Percentiles rank a stretch among this genome's conserved stretches.
Conservation (phyloP, 352 stramenopile species). For the Pythium brassicae region DNA sequence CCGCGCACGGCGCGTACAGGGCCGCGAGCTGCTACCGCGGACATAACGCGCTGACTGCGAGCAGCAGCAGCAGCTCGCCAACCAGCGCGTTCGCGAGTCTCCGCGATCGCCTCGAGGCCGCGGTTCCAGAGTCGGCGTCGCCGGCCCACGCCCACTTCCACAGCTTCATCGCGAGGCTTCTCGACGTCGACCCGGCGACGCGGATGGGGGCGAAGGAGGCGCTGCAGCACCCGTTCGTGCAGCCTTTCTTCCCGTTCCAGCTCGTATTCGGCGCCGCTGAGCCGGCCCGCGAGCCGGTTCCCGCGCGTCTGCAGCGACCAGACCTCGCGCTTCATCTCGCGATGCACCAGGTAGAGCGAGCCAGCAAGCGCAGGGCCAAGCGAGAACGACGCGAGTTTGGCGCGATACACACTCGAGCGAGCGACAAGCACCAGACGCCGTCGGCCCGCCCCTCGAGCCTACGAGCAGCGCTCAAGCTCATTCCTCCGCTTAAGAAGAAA, state of each 20-base stretch:
- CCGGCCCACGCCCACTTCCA: slow-evolving; percentile 24
- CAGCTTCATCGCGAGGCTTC: slow-evolving; percentile 45
- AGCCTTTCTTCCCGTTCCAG: slow-evolving; percentile 61
- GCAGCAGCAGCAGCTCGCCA: neutral
- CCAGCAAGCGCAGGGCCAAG: neutral
- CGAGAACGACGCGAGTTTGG: too few species aligned
- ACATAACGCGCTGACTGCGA: neutral
- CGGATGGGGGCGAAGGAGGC: slow-evolving; percentile 42
- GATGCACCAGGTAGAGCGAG: neutral
- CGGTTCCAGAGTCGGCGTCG: slow-evolving; percentile 12
- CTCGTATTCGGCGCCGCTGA: slow-evolving; percentile 36
- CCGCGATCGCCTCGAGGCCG: slow-evolving; percentile 28
- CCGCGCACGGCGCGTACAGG: slow-evolving; percentile 20
- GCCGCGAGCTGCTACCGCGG: slow-evolving; percentile 2
- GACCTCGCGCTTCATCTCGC: neutral
- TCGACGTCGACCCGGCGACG: slow-evolving; percentile 43
- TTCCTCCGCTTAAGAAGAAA: slow-evolving; percentile 8
- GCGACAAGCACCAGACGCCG: neutral
- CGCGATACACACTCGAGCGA: neutral
- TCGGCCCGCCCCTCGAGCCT: slow-evolving; percentile 1
- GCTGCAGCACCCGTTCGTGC: slow-evolving; percentile 67
- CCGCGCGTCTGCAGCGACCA: too few species aligned
- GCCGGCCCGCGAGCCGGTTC: neutral
- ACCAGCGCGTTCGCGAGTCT: slow-evolving; percentile 7
- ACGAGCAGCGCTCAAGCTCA: slow-evolving; percentile 15